phyloP scores from a whole-genome alignment of 352 stramenopile species.

The Phytopythium kandeliae region DNA sequence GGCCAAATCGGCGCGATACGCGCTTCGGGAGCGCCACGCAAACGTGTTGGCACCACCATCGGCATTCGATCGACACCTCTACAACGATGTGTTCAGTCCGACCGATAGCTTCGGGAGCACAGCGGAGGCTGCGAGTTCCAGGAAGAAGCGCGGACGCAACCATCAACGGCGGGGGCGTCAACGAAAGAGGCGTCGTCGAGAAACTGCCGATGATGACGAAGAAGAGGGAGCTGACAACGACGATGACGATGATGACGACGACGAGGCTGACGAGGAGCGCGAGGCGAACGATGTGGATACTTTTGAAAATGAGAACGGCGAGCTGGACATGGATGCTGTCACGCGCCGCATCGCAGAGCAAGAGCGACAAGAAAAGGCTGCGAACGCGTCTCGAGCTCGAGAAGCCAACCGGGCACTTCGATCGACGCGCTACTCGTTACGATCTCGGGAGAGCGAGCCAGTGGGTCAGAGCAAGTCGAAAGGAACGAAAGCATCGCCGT shows the following conservation, averaged over 20 bases:
- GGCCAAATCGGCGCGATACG: conserved; percentile 34
- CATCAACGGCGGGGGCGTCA: conserved; percentile 7
- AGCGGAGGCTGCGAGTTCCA: conserved; percentile 6
- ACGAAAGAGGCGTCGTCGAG: conserved; percentile 9
- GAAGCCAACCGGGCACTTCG: conserved; percentile 18
- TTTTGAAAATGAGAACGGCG: conserved; percentile 12
- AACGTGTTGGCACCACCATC: conserved; percentile 34
- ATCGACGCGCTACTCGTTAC: conserved; percentile 53
- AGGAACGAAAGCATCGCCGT: conserved; percentile 19
- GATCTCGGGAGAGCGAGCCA: conserved; percentile 34
- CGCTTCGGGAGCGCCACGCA: conserved; percentile 41
- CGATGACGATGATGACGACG: conserved; percentile 21
- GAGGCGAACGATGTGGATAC: conserved; percentile 31
- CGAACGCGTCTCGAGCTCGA: conserved; percentile 13
- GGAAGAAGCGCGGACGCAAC: conserved; percentile 23
- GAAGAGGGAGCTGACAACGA: conserved; percentile 24
- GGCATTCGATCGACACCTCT: conserved; percentile 51
- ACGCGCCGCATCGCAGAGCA: conserved; percentile 44
- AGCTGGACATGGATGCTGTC: conserved; percentile 40
- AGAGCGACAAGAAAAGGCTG: conserved; percentile 22
- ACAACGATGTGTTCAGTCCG: conserved; percentile 62
- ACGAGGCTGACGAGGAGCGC: conserved; percentile 14
- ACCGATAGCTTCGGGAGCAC: conserved; percentile 13
- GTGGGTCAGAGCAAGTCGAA: conserved; percentile 10
- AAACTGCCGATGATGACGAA: conserved; percentile 16